Evolutionary conservation across 148 eudicot genomes (phyloP), one percentile per base, ranked within the genome.

Genomic region (Chenopodium berlandieri): DNA sequence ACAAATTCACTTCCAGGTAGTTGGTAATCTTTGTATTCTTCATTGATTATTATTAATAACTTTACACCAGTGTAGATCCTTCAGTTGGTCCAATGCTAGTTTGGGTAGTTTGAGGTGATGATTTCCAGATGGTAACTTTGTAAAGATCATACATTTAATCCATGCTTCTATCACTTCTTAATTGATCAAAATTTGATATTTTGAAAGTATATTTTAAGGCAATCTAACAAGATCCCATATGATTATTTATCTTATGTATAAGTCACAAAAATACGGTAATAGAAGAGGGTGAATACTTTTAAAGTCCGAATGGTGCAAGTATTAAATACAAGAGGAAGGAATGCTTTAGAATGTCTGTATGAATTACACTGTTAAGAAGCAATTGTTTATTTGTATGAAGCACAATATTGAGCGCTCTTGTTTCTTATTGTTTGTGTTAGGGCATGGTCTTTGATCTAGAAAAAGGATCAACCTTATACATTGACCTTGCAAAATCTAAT

Each of bases 401-500:
- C 37, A 17, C 0, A 75, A 58, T 47, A n/a, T 11, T 47, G 37
- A 32, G 27, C 20, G 62, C 13, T 63, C 67, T 78, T 67, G 1
- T 82, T 65, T 60, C 65, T 71, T 7, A 9, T 47, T 44, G 69
- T 62, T 80, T 77, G 58, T 70, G 83, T 37, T 85, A 95, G 99
- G 99, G 99, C 25, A 85, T 94, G 92, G 92, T 92, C 22, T 96
- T 96, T 86, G 99, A 96, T 89, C 91, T 94, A 13, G 99, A 96
- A 82, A 90, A 91, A 78, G 95, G 95, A 9, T 96, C 99, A 48
- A 90, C 93, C 79, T 87, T 96, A 73, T 84, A 86, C 78, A 89
- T 96, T 85, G 97, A 96, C 79, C 97, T 94, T 75, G 99, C 99
- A 82, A 96, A 96, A 89, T 91, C 98, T 79, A 96, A 96, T 84